Evolutionary conservation across 257 asterid species (phyloP).

Genomic region (Nicotiana tomentosiformis): DNA sequence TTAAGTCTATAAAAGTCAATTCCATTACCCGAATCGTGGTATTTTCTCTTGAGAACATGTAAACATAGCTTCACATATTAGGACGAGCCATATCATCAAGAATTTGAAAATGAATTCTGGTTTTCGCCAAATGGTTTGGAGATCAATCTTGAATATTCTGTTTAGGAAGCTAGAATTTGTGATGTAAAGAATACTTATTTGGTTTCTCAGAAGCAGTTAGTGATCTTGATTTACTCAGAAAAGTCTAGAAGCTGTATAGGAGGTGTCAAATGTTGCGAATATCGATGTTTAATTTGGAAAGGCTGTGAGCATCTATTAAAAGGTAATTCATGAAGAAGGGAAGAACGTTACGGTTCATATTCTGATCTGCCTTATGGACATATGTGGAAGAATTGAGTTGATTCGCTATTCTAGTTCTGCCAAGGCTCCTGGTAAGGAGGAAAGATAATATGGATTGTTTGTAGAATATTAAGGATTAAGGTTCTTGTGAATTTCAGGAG

Average conservation of each 20-base stretch:
- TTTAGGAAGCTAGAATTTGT: not conserved
- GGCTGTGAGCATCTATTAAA: not conserved
- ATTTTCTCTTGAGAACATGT: not conserved
- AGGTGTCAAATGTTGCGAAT: not conserved
- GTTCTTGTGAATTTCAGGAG: not conserved
- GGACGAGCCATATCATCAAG: not conserved
- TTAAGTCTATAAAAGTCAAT: not conserved
- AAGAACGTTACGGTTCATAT: not conserved
- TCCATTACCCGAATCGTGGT: not conserved
- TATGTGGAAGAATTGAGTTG: not conserved
- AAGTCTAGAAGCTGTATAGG: not conserved
- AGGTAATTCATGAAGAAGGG: not conserved
- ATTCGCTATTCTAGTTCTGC: not conserved
- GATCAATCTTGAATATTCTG: not conserved
- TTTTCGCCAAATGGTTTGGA: not conserved
- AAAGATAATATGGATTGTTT: not conserved
- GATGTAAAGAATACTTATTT: not conserved
- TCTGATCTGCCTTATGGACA: not conserved
- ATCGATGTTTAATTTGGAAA: not conserved
- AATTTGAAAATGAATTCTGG: not conserved
- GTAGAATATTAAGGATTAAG: not conserved
- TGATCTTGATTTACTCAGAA: not conserved
- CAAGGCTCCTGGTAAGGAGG: not conserved
- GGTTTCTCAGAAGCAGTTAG: not conserved
- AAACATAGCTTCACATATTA: not conserved